Base-by-base conservation (phyloP, 805 yeast genomes). In the Ogataea sp. region DNA sequence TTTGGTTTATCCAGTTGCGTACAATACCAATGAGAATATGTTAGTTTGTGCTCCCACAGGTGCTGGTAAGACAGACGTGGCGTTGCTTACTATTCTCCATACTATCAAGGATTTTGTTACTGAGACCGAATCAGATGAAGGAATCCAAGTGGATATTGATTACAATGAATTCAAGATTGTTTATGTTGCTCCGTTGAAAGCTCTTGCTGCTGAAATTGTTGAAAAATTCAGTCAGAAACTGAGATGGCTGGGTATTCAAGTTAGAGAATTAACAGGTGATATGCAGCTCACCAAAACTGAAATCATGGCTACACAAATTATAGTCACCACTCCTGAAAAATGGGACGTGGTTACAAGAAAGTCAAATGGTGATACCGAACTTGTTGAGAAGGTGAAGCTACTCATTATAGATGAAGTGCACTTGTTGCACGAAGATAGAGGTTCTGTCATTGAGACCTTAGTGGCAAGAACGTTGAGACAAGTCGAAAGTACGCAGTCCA, bases 261-360 rank as follows among this genome's bases (percentile, higher is more conserved):
- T 90, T 0, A 62, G 93, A 34, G 97, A 89, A 53, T 67, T 89
- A 43, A 89, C 97, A 3, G 97, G 97, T 55, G 97, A 88, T 63
- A 89, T 89, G 96, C 96, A 88, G 54, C 62, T 88, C 39, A 83
- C 95, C 0, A 75, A 78, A 46, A 70, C 81, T 2, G 96, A 88
- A 58, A 86, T 88, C 31, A 57, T 77, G 51, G 73, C 75, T 1
- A 89, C 97, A 1, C 96, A 88, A 56, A 71, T 88, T 31, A 83
- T 88, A 46, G 96, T 88, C 2, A 89, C 96, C 1, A 88, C 97
- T 0, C 97, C 97, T 0, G 97, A 88, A 55, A 88, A 88, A 58
- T 88, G 97, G 97, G 97, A 88, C 63, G 97, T 93, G 2, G 96
- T 93, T 2, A 90, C 98, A 0, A 75, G 97, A 55, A 93, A 93